phyloP scores from a whole-genome alignment of 805 yeast species.

The Candida ulmi region DNA sequence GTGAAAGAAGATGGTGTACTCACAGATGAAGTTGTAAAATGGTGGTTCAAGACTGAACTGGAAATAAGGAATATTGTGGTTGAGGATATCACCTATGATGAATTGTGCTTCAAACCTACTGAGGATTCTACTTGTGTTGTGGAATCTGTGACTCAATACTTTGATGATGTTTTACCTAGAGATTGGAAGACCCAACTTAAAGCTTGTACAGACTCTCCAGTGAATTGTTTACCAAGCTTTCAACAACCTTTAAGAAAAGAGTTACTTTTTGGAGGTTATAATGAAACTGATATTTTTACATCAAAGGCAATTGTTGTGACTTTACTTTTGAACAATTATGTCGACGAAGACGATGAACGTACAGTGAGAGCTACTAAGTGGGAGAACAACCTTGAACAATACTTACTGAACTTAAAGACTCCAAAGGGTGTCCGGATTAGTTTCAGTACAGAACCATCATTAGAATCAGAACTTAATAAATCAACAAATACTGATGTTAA shows the following conservation, averaged over 20 bases:
- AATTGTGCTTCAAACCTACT: constrained; percentile 79
- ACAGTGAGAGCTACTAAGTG: constrained; percentile 44
- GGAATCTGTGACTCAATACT: constrained; percentile 87
- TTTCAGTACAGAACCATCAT: constrained; percentile 77
- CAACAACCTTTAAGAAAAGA: constrained; percentile 83
- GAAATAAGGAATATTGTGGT: constrained; percentile 36
- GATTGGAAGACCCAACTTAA: constrained; percentile 53
- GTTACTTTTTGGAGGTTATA: constrained; percentile 60
- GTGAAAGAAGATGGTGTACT: constrained; percentile 67
- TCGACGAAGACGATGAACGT: constrained; percentile 22
- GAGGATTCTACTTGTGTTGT: constrained; percentile 71
- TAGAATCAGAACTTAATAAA: constrained; percentile 78
- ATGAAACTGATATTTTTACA: constrained; percentile 42
- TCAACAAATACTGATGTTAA: constrained; percentile 74
- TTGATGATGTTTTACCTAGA: constrained; percentile 54
- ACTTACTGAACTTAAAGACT: constrained; percentile 41
- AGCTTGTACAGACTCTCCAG: constrained; percentile 74
- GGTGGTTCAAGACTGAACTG: constrained; percentile 86
- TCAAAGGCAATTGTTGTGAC: constrained; percentile 77
- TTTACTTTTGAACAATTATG: constrained; percentile 52
- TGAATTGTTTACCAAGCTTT: constrained; percentile 81
- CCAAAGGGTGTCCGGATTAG: constrained; percentile 56
- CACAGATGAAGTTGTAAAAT: constrained; percentile 60
- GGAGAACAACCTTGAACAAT: constrained; percentile 64
- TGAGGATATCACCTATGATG: constrained; percentile 39